Evolutionary conservation across 1,139 yeast species (phyloP).

Genomic region (Saccharomyces pastorianus): DNA sequence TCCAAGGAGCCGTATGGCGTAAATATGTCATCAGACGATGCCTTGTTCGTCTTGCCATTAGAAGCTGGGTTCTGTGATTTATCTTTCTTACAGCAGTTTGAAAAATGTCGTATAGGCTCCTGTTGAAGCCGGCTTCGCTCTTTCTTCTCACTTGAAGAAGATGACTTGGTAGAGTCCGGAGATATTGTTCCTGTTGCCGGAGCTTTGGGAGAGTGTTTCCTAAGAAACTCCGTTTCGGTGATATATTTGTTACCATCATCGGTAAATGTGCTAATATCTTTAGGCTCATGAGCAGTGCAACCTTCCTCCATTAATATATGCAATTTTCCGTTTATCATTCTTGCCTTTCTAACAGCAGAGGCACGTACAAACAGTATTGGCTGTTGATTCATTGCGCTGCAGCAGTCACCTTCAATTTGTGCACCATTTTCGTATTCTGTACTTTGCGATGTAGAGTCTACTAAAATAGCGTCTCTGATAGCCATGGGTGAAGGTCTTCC

Average conservation of each 20-base stretch:
- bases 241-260: constrained; percentile 6
- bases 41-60: neutral
- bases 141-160: neutral
- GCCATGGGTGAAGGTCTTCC: constrained; percentile 57
- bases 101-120: neutral
- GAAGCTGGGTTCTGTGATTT: neutral
- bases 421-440: neutral
- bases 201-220: constrained; percentile 3
- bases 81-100: neutral
- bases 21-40: neutral
- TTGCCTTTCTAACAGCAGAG: constrained; percentile 24
- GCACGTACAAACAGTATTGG: constrained; percentile 28
- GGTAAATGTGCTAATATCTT: neutral
- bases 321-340: constrained; percentile 26
- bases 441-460: constrained; percentile 16
- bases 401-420: constrained; percentile 3
- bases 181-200: neutral
- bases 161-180: neutral
- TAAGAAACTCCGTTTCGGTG: constrained; percentile 16
- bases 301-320: constrained; percentile 22
- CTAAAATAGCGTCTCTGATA: constrained; percentile 28
- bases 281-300: neutral
- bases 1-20: neutral
- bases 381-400: constrained; percentile 25
- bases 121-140: neutral